Evolutionary conservation across 495 filamentous ascomycete species (phyloP), one percentile per base, ranked within the genome.

Genomic region (Tirmania nivea): DNA sequence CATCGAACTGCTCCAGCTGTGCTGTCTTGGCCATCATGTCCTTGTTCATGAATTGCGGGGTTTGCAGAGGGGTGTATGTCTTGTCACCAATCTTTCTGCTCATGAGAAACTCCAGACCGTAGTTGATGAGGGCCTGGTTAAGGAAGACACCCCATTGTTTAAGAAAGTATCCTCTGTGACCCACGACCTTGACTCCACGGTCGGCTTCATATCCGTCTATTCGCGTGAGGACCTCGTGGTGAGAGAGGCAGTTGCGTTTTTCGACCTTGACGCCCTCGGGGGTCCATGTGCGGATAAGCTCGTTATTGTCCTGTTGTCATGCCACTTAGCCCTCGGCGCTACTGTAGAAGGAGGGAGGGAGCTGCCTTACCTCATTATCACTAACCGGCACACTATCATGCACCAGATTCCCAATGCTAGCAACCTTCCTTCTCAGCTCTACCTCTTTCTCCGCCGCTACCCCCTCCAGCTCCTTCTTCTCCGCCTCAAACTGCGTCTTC

Each of bases 1-100:
- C 90, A 59, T 96, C 90, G 62, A 96, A 97, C 58, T 96, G 84
- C 63, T 89, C 86, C 16, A 97, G 78, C 69, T 97, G 92, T 3
- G 90, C 90, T 1, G 90, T 97, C 71, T 95, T 95, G n/a, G 86
- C 90, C 92, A 96, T 96, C 66, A 84, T 80, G 39, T 93, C 84
- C 69, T 79, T 81, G 51, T 89, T 75, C 90, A 96, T 96, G 71
- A 97, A 94, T 58, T 87, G 86, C 2, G 90, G 90, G 10, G 89
- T 85, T 64, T 93, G 86, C 53, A 90, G 81, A 2, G 86, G 79
- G n/a, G 73, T 86, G 68, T 92, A 96, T 19, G 70, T 83, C 73
- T 69, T 79, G 70, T 66, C 68, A 25, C 25, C 48, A 12, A 50
- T 25, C 12, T n/a, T 50, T 21, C 21, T 50, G n/a, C 7, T 50